Evolutionary conservation across 2,329 filamentous ascomycete genomes (phyloP), one percentile per base, ranked within the genome.

Genomic region (Aspergillus novoparasiticus): DNA sequence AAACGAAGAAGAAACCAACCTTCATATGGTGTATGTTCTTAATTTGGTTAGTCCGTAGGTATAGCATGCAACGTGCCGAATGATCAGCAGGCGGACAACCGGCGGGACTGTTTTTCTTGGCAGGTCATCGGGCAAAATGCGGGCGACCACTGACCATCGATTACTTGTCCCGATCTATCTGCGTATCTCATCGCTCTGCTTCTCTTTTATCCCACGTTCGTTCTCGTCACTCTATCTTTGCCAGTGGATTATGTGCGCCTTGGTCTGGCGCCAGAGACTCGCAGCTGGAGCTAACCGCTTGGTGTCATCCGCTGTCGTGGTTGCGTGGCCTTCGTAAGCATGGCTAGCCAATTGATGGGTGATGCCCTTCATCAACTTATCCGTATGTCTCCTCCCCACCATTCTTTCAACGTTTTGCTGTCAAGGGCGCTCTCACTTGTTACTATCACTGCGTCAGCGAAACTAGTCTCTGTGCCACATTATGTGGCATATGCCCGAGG

Each of bases 321-420:
- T 69, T 67, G 64, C 68, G 60, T 63, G 64, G 64, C 66, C 62
- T 63, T 67, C 63, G 58, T 65, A 67, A 72, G 67, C 59, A 80
- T 80, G 78, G 76, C 76, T 64, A 66, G 68, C 62, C 75, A 74
- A 71, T 32, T 78, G 28, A 71, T 77, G 69, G 73, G 75, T 68
- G 72, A 78, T 57, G 67, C 73, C 63, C 65, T 75, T 63, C 70
- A 75, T 66, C 71, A 73, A 59, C 65, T 79, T 57, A 69, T 80
- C 51, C 72, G 78, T 80, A 76, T 62, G 78, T 74, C 32, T 45
- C 30, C 26, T 19, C 36, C 36, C 26, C 6, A 10, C 39, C 19
- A n/a, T 19, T 41, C 3, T 41, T n/a, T 16, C 39, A 41, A 32
- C 32, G 32, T 43, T 19, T 53, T 36, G 51, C 10, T 36, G 19